Percentiles rank a stretch among this genome's conserved stretches.
phyloP scores from a whole-genome alignment of 139 green algal genomes.

The Volvox reticuliferus region DNA sequence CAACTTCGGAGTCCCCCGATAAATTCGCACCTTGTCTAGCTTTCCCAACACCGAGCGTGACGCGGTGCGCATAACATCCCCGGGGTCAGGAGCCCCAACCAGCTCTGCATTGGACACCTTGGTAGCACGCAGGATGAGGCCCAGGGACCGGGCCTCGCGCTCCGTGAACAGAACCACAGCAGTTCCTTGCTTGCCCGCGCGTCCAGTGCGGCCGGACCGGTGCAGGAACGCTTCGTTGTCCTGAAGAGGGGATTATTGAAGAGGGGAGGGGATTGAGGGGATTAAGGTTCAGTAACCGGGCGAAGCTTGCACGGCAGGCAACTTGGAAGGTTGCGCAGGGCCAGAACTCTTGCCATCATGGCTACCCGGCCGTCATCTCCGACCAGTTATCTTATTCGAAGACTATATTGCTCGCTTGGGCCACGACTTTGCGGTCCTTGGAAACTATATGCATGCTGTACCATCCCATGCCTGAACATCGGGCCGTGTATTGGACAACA shows the following conservation, averaged over 20 bases:
- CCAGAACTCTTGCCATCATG: too few relatives aligned
- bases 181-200: slow-evolving; percentile 86
- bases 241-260: slow-evolving; percentile 64
- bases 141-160: slow-evolving; percentile 70
- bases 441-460: too few relatives aligned
- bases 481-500: too few relatives aligned
- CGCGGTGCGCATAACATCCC: slow-evolving; percentile 66
- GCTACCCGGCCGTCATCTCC: too few relatives aligned
- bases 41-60: slow-evolving; percentile 69
- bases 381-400: too few relatives aligned
- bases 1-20: too few relatives aligned
- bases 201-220: slow-evolving; percentile 89
- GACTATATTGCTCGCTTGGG: too few relatives aligned
- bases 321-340: too few relatives aligned
- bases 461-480: too few relatives aligned
- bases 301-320: too few relatives aligned
- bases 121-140: slow-evolving; percentile 71
- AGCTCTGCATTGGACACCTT: slow-evolving; percentile 61
- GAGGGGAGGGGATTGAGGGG: slow-evolving; percentile 36
- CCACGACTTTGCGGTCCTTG: too few relatives aligned
- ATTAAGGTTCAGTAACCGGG: too few relatives aligned
- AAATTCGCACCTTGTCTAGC: slow-evolving; percentile 72
- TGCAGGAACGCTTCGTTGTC: slow-evolving; percentile 97
- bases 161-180: slow-evolving; percentile 92
- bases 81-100: slow-evolving; percentile 54